These are phyloP conservation scores for Phytopythium montanum DNA, from an alignment of 352 stramenopile genomes.

Conservation along the genomic window DNA sequence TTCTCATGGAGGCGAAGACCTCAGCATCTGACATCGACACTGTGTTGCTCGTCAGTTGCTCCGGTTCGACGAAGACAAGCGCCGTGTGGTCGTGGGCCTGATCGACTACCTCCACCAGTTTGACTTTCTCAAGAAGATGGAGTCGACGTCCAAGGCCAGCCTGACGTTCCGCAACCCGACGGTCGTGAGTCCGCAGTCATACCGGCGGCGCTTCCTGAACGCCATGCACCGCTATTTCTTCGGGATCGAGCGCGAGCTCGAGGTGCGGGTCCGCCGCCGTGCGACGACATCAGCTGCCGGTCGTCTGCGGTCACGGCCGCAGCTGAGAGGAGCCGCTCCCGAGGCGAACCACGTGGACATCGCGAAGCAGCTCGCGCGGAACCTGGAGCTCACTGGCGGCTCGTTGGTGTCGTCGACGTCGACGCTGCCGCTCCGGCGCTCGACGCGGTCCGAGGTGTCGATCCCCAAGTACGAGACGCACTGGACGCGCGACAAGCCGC, in stretches of 20 bases:
- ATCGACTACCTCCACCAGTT: conserved; percentile 90
- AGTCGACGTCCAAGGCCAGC: conserved; percentile 84
- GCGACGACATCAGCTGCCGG: conserved; percentile 24
- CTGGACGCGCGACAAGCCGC: conserved; percentile 37
- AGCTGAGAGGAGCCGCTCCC: not conserved
- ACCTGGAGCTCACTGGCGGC: conserved; percentile 4
- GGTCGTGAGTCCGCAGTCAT: conserved; percentile 78
- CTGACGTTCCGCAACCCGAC: conserved; percentile 83
- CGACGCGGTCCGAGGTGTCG: conserved; percentile 17
- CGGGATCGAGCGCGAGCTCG: conserved; percentile 69
- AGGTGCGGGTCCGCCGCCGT: conserved; percentile 64
- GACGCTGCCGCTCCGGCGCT: conserved; percentile 9
- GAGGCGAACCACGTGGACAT: conserved; percentile 1
- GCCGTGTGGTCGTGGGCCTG: conserved; percentile 66
- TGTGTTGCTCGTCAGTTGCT: conserved; percentile 43
- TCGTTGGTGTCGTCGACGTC: conserved; percentile 1
- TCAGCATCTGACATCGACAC: not conserved
- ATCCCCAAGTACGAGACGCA: conserved; percentile 27
- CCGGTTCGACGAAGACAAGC: conserved; percentile 77
- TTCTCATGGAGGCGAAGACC: not conserved
- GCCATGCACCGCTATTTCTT: conserved; percentile 82
- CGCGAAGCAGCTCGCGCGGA: conserved; percentile 6
- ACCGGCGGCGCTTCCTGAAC: conserved; percentile 78
- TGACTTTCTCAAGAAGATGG: conserved; percentile 89
- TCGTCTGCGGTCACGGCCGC: conserved; percentile 1